phyloP scores from a whole-genome alignment of 1,284 basidiomycete species.

The Bjerkandera adusta region DNA sequence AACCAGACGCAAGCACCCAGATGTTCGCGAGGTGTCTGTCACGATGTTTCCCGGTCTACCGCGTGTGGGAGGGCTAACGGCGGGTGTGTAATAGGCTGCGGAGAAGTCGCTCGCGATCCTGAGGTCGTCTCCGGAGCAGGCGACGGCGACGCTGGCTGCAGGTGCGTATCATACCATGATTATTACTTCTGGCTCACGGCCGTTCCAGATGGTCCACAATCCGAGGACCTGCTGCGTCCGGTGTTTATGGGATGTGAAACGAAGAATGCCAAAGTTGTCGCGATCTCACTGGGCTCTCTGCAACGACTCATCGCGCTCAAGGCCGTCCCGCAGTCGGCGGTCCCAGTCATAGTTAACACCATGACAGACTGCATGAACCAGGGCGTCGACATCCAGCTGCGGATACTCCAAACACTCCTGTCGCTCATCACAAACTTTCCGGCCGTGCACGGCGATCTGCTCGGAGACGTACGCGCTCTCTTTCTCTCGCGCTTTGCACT shows the following conservation, averaged over 20 bases:
- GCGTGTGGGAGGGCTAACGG: neutral
- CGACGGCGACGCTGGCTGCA: slow-evolving; percentile 57
- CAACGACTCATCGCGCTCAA: slow-evolving; percentile 89
- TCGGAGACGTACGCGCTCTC: slow-evolving; percentile 68
- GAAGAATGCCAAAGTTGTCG: slow-evolving; percentile 91
- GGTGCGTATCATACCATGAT: slow-evolving; percentile 40
- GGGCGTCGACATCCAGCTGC: slow-evolving; percentile 93
- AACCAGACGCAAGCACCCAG: slow-evolving; percentile 77
- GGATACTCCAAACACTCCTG: slow-evolving; percentile 87
- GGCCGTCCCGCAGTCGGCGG: slow-evolving; percentile 78
- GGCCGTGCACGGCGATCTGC: slow-evolving; percentile 72
- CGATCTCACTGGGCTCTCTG: slow-evolving; percentile 87
- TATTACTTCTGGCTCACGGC: neutral
- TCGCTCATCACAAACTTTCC: slow-evolving; percentile 87
- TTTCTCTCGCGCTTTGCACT: neutral
- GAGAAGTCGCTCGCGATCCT: slow-evolving; percentile 83
- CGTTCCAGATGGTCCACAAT: slow-evolving; percentile 67
- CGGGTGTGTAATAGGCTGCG: slow-evolving; percentile 54
- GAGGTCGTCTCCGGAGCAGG: slow-evolving; percentile 71
- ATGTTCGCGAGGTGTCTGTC: slow-evolving; percentile 72
- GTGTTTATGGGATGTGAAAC: slow-evolving; percentile 94
- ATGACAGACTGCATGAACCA: slow-evolving; percentile 87
- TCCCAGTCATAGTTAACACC: slow-evolving; percentile 77
- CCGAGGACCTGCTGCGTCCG: slow-evolving; percentile 81
- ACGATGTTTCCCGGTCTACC: neutral